Evolutionary conservation across 1,284 basidiomycete genomes (phyloP).

Genomic region (Megacollybia platyphylla): DNA sequence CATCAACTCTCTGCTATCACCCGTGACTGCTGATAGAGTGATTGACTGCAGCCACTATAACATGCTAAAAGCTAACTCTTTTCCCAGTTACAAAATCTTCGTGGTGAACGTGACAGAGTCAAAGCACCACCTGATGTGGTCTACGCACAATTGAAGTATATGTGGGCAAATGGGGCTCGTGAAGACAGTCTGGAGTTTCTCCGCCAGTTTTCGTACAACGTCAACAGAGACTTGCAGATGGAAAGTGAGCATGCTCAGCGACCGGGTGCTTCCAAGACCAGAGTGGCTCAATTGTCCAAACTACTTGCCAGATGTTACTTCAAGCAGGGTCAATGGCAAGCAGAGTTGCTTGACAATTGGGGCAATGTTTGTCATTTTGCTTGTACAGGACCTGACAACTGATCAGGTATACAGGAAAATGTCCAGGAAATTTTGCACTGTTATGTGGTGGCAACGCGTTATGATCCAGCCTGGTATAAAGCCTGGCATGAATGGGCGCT

Average conservation of each 20-base stretch:
- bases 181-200: slow-evolving; percentile 81
- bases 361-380: slow-evolving; percentile 37
- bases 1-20: slow-evolving; percentile 79
- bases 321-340: slow-evolving; percentile 95
- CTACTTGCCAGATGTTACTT: slow-evolving; percentile 95
- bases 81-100: slow-evolving; percentile 21
- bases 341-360: slow-evolving; percentile 72
- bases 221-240: slow-evolving; percentile 65
- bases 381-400: not conserved
- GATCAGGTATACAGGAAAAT: slow-evolving; percentile 20
- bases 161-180: slow-evolving; percentile 82
- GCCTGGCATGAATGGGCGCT: slow-evolving; percentile 99
- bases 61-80: slow-evolving; percentile 9
- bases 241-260: slow-evolving; percentile 35
- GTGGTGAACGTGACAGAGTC: slow-evolving; percentile 37
- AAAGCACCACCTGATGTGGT: slow-evolving; percentile 94
- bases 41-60: not conserved
- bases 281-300: slow-evolving; percentile 68
- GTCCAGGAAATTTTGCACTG: slow-evolving; percentile 76
- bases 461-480: slow-evolving; percentile 94
- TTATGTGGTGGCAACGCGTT: slow-evolving; percentile 83
- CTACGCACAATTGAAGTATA: slow-evolving; percentile 93
- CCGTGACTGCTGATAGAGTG: slow-evolving; percentile 20
- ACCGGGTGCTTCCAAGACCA: slow-evolving; percentile 43
- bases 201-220: slow-evolving; percentile 71